Evolutionary conservation across 1,284 basidiomycete genomes (phyloP).

Genomic region (Rhodofomes roseus): DNA sequence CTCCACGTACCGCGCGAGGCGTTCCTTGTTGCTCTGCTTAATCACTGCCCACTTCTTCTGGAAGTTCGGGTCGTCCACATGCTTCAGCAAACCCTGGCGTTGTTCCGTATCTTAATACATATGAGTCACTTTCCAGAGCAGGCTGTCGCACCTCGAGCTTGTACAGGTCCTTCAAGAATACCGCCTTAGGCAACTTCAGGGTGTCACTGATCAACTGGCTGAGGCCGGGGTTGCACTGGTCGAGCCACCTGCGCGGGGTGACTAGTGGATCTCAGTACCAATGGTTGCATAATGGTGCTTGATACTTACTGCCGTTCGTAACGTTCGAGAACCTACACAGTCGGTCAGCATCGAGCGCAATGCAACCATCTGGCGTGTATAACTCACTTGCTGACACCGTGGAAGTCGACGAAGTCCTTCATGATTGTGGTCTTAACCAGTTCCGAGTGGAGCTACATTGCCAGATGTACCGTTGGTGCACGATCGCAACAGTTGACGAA

Average conservation of each 20-base stretch:
- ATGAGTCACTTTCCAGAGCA: too few relatives aligned
- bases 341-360: neutral
- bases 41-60: slow-evolving; percentile 76
- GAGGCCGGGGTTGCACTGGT: slow-evolving; percentile 89
- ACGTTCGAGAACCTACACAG: slow-evolving; percentile 67
- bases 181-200: slow-evolving; percentile 67
- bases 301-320: slow-evolving; percentile 75
- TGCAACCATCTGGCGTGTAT: too few relatives aligned
- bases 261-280: slow-evolving; percentile 36
- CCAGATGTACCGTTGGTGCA: neutral
- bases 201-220: slow-evolving; percentile 81
- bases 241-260: slow-evolving; percentile 85
- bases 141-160: slow-evolving; percentile 56
- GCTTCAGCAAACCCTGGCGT: slow-evolving; percentile 51
- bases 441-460: slow-evolving; percentile 62
- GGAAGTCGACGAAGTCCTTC: slow-evolving; percentile 89
- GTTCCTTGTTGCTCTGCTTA: slow-evolving; percentile 86
- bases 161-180: slow-evolving; percentile 79
- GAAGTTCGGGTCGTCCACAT: slow-evolving; percentile 72
- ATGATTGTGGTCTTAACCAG: slow-evolving; percentile 77
- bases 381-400: slow-evolving; percentile 70
- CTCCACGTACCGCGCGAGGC: slow-evolving; percentile 77
- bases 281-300: neutral
- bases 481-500: neutral
- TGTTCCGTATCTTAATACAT: too few relatives aligned